A percentile compares a stretch with the other conserved stretches of the same genome.
phyloP scores from a whole-genome alignment of 2,329 filamentous ascomycete genomes.

The Dactylellina haptotyla region DNA sequence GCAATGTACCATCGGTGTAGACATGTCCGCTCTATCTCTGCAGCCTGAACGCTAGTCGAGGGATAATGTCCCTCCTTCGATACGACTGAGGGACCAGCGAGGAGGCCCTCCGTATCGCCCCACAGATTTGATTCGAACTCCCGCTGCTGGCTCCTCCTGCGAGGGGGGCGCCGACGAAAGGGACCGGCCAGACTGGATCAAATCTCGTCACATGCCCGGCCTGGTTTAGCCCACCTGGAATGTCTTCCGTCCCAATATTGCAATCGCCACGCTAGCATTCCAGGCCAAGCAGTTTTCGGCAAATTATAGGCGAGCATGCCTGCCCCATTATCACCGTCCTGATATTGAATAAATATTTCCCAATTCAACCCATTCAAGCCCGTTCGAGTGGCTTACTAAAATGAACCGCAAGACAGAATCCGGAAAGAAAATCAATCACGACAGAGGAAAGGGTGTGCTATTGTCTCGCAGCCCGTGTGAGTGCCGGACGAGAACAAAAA shows the following conservation, averaged over 20 bases:
- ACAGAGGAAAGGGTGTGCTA: background rate
- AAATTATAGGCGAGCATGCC: slow-evolving; percentile 33
- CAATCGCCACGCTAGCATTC: slow-evolving; percentile 17
- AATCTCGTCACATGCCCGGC: slow-evolving; percentile 30
- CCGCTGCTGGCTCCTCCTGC: too few relatives aligned
- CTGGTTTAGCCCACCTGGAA: slow-evolving; percentile 16
- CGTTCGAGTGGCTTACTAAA: slow-evolving; percentile 21
- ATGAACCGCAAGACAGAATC: background rate
- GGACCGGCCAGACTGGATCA: background rate
- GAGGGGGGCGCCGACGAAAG: too few relatives aligned
- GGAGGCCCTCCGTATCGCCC: too few relatives aligned
- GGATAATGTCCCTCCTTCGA: too few relatives aligned
- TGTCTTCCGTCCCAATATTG: background rate
- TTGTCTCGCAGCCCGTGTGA: too few relatives aligned
- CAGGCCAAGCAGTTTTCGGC: slow-evolving; percentile 43
- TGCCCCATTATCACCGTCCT: slow-evolving; percentile 27
- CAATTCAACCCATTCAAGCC: background rate
- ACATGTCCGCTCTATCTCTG: too few relatives aligned
- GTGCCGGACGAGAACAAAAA: too few relatives aligned
- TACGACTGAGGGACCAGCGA: too few relatives aligned
- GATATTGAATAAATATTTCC: slow-evolving; percentile 16
- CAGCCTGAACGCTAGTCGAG: too few relatives aligned
- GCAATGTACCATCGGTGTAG: too few relatives aligned
- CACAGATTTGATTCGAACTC: too few relatives aligned
- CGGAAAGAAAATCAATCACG: background rate